phyloP scores from a whole-genome alignment of 495 filamentous ascomycete genomes.

The Xylaria cubensis region DNA sequence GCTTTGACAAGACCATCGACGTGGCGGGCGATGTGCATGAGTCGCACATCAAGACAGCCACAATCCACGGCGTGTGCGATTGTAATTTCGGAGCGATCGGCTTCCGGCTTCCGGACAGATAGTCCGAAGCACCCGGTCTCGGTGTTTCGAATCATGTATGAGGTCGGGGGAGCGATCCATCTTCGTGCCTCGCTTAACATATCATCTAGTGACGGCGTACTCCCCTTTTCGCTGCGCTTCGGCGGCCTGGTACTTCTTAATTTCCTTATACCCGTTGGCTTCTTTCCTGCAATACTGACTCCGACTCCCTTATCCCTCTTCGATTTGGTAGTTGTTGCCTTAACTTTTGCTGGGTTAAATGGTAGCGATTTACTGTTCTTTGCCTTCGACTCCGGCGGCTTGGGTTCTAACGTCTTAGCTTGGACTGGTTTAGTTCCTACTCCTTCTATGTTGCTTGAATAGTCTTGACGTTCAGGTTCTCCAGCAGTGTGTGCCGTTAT shows the following conservation, averaged over 20 bases:
- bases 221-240: not conserved
- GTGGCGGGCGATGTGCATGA: constrained; percentile 15
- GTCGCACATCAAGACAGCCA: constrained; percentile 15
- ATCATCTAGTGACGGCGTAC: not conserved
- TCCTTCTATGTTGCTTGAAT: not conserved
- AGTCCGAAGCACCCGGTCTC: constrained; percentile 20
- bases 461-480: not conserved
- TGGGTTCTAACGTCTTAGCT: not conserved
- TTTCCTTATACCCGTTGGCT: not conserved
- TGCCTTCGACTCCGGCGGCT: not conserved
- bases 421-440: not conserved
- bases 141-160: constrained; percentile 11
- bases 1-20: not conserved
- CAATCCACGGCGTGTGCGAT: constrained; percentile 15
- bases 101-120: not conserved
- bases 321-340: not conserved
- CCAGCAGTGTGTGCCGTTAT: not conserved
- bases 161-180: not conserved
- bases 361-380: not conserved
- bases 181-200: constrained; percentile 7
- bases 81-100: not conserved
- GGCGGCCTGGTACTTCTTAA: not conserved
- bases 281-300: not conserved
- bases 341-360: constrained; percentile 10
- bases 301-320: not conserved